Base-by-base conservation (phyloP, 495 filamentous ascomycete genomes). In the Thermochaetoides thermophila region DNA sequence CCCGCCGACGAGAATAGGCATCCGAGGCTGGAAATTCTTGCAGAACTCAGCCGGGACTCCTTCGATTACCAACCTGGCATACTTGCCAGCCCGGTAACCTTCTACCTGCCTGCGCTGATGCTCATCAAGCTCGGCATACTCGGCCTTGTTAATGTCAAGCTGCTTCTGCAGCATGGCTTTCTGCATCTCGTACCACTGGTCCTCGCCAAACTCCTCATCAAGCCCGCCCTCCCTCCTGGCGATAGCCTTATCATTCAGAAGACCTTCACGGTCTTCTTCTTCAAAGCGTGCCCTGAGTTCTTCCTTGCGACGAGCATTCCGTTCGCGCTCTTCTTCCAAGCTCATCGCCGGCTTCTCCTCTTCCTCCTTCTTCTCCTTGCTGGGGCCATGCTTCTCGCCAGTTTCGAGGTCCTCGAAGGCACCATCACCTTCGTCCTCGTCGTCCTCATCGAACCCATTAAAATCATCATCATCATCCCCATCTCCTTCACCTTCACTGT, bases 111-210 rank as follows among this genome's bases (percentile, higher is more conserved):
- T 67, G 27, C 89, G 69, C 27, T 85, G 81, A 17, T 63, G 59
- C 32, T 84, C 80, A 43, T 96, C 89, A 8, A 96, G 69, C 13
- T 68, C 58, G 25, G 84, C 83, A 46, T 92, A 91, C 43, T 96
- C 89, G 29, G 80, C 71, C 40, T 83, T 82, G 60, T 97, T 97
- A 66, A 97, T 92, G 37, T 82, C 74, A 29, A 84, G 64, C 53
- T 96, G 91, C 59, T 92, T 95, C 54, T 95, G 80, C 38, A 96
- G 69, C 45, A 79, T 70, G 16, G 91, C 84, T 53, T 97, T 97
- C 49, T 97, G 91, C 16, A 81, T 68, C 49, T 96, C 86, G 51
- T 96, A 96, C 91, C 91, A 97, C 27, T 96, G 84, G 46, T 97
- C 89, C 57, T 96, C 86, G 20, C 84, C 91, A 46, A 93, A 96